Conservation (phyloP, 192 early-diverging fungal genomes). For the Dimargaris cristalligena region DNA sequence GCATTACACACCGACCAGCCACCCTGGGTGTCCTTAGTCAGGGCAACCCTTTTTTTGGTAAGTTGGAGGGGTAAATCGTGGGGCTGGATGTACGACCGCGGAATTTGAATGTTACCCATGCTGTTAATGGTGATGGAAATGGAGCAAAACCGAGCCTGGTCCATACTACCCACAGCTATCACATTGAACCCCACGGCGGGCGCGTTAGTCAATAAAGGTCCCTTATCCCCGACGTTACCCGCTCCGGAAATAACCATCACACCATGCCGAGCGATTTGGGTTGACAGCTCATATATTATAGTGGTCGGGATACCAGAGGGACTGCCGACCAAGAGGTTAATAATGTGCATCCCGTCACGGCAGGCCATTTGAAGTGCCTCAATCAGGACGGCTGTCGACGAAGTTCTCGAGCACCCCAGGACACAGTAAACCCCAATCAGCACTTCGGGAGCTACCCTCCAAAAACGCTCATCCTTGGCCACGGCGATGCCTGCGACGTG, state of each 20-base stretch:
- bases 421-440: not conserved
- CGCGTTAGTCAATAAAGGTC: not conserved
- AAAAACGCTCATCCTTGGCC: not conserved
- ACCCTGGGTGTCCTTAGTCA: slow-evolving; percentile 24
- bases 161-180: not conserved
- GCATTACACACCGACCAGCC: slow-evolving; percentile 35
- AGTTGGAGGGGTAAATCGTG: not conserved
- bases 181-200: not conserved
- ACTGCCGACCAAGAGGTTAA: too few relatives aligned
- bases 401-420: not conserved
- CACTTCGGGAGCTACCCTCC: slow-evolving; percentile 10
- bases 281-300: not conserved
- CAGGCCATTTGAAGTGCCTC: not conserved
- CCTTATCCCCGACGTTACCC: not conserved
- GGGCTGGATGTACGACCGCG: not conserved
- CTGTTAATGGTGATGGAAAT: not conserved
- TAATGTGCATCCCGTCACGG: not conserved
- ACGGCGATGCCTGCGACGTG: slow-evolving; percentile 28
- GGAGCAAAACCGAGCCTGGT: too few relatives aligned
- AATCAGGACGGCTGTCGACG: not conserved
- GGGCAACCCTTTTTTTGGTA: slow-evolving; percentile 15
- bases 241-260: not conserved
- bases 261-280: not conserved
- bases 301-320: not conserved
- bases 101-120: not conserved